These are phyloP conservation scores for Eruca vesicaria DNA, from an alignment of 441 rosid species.

Conservation along the genomic window DNA sequence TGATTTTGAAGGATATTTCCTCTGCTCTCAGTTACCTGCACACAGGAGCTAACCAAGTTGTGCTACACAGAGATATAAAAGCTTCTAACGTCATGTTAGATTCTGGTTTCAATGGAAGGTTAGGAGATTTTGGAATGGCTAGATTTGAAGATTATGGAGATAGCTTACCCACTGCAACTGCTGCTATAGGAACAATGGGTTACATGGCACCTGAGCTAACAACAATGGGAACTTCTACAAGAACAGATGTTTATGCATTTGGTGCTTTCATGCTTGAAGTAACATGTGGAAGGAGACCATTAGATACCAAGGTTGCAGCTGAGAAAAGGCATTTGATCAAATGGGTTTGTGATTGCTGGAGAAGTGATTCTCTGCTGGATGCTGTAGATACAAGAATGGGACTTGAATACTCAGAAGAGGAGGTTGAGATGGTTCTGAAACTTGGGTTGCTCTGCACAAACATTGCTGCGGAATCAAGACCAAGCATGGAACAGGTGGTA, in stretches of 20 bases:
- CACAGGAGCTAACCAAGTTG: slow-evolving; percentile 56
- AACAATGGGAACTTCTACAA: slow-evolving; percentile 39
- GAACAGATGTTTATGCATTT: slow-evolving; percentile 52
- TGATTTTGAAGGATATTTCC: slow-evolving; percentile 50
- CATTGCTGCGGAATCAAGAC: slow-evolving; percentile 34
- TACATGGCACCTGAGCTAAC: slow-evolving; percentile 58
- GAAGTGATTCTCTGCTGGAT: slow-evolving; percentile 37
- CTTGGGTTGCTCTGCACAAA: slow-evolving; percentile 54
- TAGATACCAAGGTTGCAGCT: slow-evolving; percentile 8
- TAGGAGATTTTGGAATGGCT: slow-evolving; percentile 68
- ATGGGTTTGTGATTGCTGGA: slow-evolving; percentile 49
- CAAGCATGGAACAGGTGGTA: slow-evolving; percentile 48
- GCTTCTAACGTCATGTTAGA: slow-evolving; percentile 42
- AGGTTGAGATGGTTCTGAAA: slow-evolving; percentile 49
- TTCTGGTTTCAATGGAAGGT: slow-evolving; percentile 31
- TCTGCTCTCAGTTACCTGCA: slow-evolving; percentile 55
- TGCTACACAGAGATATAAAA: slow-evolving; percentile 59
- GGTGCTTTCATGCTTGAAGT: slow-evolving; percentile 65
- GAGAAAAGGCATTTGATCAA: slow-evolving; percentile 42
- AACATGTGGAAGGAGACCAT: slow-evolving; percentile 56
- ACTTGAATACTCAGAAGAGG: slow-evolving; percentile 35
- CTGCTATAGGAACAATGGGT: slow-evolving; percentile 52
- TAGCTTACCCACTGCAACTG: slow-evolving; percentile 39
- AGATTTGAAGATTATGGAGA: slow-evolving; percentile 45
- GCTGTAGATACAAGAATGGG: slow-evolving; percentile 45